A percentile compares a stretch with the other conserved stretches of the same genome.
These are phyloP conservation scores for Dryas integrifolia DNA, from an alignment of 331 rosid species.

Conservation along the genomic window DNA sequence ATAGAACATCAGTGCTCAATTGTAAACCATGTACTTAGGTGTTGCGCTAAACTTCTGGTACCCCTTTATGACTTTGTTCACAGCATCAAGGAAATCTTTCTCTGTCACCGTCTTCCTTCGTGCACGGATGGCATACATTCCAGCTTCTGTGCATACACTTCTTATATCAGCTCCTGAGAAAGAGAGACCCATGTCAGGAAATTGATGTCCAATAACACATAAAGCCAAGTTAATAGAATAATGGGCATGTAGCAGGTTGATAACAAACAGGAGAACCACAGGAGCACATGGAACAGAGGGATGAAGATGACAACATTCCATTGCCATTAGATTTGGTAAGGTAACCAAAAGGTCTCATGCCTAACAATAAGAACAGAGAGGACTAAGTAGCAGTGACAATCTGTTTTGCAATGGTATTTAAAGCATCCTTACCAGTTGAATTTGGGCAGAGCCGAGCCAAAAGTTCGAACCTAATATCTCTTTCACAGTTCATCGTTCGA, in stretches of 20 bases:
- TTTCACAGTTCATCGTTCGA: constrained; percentile 94
- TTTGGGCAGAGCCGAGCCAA: constrained; percentile 95
- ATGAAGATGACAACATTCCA: background rate
- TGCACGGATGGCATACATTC: constrained; percentile 97
- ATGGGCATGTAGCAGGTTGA: background rate
- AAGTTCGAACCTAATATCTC: constrained; percentile 89
- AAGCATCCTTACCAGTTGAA: constrained; percentile 67
- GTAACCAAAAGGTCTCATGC: background rate
- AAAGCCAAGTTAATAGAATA: background rate
- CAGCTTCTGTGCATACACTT: constrained; percentile 98
- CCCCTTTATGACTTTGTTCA: constrained; percentile 94
- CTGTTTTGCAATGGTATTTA: background rate
- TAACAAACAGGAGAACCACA: background rate
- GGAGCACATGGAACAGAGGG: background rate
- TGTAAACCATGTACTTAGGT: constrained; percentile 97
- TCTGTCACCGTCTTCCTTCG: constrained; percentile 95
- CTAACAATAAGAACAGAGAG: background rate
- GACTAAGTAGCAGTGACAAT: background rate
- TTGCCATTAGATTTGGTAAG: background rate
- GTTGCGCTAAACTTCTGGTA: constrained; percentile 99
- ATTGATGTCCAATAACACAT: background rate
- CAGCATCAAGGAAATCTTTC: constrained; percentile 96
- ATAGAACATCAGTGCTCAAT: constrained; percentile 42
- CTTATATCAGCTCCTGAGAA: constrained; percentile 92
- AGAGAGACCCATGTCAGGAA: constrained; percentile 28